Conservation (phyloP, 371 early-diverging fungal genomes). For the Actinomortierella wolfii region DNA sequence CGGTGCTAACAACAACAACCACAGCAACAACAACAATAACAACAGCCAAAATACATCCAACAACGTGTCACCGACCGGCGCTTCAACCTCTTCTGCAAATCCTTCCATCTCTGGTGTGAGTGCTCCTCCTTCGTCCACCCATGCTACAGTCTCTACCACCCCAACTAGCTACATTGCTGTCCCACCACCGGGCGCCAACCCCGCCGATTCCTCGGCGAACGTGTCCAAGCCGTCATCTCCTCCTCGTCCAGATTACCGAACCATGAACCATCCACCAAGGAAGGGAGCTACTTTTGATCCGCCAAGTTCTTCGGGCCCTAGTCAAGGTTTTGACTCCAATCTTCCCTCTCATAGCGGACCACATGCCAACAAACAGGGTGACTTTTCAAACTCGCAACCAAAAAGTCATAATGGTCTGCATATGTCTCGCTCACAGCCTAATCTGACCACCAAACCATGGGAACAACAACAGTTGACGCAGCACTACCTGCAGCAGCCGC, state of each 20-base stretch:
- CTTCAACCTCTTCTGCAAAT: background rate
- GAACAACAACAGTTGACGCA: no score
- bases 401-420: no score
- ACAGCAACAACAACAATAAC: constrained; percentile 4
- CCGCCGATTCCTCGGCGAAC: background rate
- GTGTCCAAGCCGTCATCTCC: constrained; percentile 13
- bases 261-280: constrained; percentile 3
- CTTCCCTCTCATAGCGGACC: no score
- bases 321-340: background rate
- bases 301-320: background rate
- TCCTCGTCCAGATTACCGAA: constrained; percentile 7
- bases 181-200: background rate
- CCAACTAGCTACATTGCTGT: constrained; percentile 19
- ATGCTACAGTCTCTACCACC: constrained; percentile 38
- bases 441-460: no score
- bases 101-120: background rate
- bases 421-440: no score
- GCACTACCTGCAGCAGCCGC: no score
- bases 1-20: no score
- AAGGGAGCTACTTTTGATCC: background rate
- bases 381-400: no score
- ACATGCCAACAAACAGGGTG: no score
- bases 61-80: no score
- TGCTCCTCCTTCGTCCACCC: constrained; percentile 49
- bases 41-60: background rate